Base-by-base conservation (phyloP, 495 filamentous ascomycete species). In the Aspergillus coremiiformis region DNA sequence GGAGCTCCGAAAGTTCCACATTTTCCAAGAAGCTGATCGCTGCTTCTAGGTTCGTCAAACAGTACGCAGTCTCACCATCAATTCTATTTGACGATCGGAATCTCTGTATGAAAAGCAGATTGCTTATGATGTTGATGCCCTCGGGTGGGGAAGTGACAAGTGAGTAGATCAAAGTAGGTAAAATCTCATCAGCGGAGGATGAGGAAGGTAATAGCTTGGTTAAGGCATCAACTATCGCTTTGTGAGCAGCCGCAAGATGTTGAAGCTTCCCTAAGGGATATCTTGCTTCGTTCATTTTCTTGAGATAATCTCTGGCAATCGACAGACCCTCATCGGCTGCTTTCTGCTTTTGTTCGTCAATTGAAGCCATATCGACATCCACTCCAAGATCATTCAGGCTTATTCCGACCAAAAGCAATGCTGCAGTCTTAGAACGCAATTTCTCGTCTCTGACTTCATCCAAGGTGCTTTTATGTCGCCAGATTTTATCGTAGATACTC, bases 381-480 rank as follows among this genome's bases (percentile, higher is more conserved):
- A 95, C 79, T 0, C 92, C 89, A 9, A 99, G 73, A 61, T 99
- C 94, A 44, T 78, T 83, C 53, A 93, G 69, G 22, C 89, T 86
- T 59, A 97, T 95, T 8, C 90, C 93, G 3, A 97, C 88, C 17
- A 99, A 76, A 21, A 86, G 78, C 41, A 99, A 73, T 0, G 93
- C 91, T 19, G 93, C 94, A 6, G 90, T 96, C 56, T 95, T 91
- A 2, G 94, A 97, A 23, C 93, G 83, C 51, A 99, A 72, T 61
- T 94, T 97, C 59, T 95, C 90, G 65, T 99, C 93, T 57, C 92
- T 78, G 7, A 92, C 90, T 63, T 97, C 93, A 65, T 99, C 93
- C 65, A 97, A 78, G 2, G 92, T 95, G 59, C 77, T 93, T 47
- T 84, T 83, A 64, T 99, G 93, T 35, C 91, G 82, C 81, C 89